phyloP scores from a whole-genome alignment of 768 basidiomycete species.

The Mycena indigotica region DNA sequence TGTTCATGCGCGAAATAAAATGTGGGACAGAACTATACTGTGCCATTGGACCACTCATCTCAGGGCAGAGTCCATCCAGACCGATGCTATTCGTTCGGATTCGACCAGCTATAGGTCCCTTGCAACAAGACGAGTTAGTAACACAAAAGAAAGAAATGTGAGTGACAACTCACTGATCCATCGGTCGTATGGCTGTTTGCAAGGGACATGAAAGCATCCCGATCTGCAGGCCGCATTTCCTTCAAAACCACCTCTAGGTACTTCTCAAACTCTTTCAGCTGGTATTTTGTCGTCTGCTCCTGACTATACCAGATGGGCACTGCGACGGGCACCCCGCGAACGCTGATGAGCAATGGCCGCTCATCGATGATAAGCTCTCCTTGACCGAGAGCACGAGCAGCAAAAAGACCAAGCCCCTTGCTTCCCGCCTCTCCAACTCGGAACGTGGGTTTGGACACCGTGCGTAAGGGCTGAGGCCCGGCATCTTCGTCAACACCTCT shows the following conservation, averaged over 20 bases:
- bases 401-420: constrained; percentile 21
- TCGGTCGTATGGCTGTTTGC: constrained; percentile 8
- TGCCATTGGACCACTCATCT: neutral
- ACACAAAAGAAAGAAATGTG: too few species aligned
- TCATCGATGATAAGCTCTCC: constrained; percentile 21
- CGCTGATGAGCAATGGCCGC: constrained; percentile 15
- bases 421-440: neutral
- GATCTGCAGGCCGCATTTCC: constrained; percentile 1
- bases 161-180: too few species aligned
- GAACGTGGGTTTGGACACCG: neutral
- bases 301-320: too few species aligned
- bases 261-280: neutral
- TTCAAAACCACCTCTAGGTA: neutral
- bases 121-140: too few species aligned
- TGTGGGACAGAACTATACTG: neutral
- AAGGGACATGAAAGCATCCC: constrained; percentile 10
- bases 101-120: constrained; percentile 2
- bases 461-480: neutral
- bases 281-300: constrained; percentile 2
- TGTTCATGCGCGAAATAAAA: neutral
- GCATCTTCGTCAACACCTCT: constrained; percentile 1
- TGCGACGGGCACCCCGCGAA: constrained; percentile 4
- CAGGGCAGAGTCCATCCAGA: neutral
- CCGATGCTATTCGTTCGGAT: constrained; percentile 17
- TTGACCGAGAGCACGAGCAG: constrained; percentile 9